Evolutionary conservation across 1,139 yeast species (phyloP), one percentile per base, ranked within the genome.

Genomic region (Pichia sp.): DNA sequence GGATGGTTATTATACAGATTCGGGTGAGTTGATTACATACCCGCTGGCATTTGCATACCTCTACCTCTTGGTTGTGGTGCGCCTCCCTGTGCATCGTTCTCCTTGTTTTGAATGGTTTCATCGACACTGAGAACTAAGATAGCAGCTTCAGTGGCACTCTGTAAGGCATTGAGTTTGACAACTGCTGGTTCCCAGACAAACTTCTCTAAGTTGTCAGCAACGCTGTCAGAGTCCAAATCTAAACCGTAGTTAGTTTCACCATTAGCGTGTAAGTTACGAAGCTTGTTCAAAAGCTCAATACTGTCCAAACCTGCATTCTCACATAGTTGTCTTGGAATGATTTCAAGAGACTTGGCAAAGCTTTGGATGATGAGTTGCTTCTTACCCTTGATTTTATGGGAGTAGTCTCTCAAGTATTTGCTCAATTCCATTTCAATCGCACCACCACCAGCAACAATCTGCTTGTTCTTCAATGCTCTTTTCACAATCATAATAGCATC

Each of bases 401-500:
- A 80, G 54, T 78, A 75, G 50, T 86, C 96, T 53, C 98, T 75
- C 50, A 93, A 71, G 57, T 82, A 76, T 57, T 78, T 85, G 29
- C 97, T 87, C 33, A 93, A 58, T 58, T 91, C 97, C 98, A 91
- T 93, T 61, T 91, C 98, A 47, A 88, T 83, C 31, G 99, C 99
- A 45, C 99, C 99, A 47, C 99, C 99, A 41, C 99, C 99, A 13
- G 96, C 97, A 42, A 91, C 98, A 47, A 93, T 78, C 24, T 75
- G 67, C 53, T 77, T 82, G 57, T 87, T 91, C 55, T 83, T 81
- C 32, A 91, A 78, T 2, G 97, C 94, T 53, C 98, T 74, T 65
- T 88, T 88, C 33, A 91, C 97, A 60, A 93, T 87, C 98, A 91
- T 91, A 35, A 91, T 87, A 35, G 98, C 98, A 63, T 91, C 99